Conservation (phyloP, 495 filamentous ascomycete genomes). For the Trichoderma parareesei region DNA sequence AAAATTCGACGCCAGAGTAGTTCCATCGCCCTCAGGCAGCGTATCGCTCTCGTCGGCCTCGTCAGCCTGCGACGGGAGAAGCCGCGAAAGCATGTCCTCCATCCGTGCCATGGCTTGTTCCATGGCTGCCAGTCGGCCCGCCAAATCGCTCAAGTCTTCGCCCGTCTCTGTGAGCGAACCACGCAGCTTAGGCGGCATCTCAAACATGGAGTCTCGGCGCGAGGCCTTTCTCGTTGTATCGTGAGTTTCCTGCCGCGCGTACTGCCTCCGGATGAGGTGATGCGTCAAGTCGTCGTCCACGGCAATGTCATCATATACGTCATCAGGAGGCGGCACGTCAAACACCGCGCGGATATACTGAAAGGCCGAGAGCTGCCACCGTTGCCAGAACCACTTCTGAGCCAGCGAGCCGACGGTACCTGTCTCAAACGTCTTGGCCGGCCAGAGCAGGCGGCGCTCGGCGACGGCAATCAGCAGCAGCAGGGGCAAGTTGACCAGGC, state of each 20-base stretch:
- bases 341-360: conserved; percentile 62
- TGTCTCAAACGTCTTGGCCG: conserved; percentile 13
- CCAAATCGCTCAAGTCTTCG: conserved; percentile 27
- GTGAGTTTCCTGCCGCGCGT: conserved; percentile 26
- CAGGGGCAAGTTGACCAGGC: conserved; percentile 56
- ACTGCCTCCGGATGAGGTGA: conserved; percentile 41
- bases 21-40: background rate
- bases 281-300: conserved; percentile 45
- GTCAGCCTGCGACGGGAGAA: conserved; percentile 16
- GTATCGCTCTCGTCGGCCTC: conserved; percentile 1
- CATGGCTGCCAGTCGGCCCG: conserved; percentile 27
- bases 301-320: conserved; percentile 44
- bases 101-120: conserved; percentile 32
- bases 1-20: conserved; percentile 1
- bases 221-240: conserved; percentile 18
- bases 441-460: conserved; percentile 46
- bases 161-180: conserved; percentile 28
- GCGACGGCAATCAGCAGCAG: conserved; percentile 51
- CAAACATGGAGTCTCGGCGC: conserved; percentile 40
- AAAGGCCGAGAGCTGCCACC: conserved; percentile 47
- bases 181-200: conserved; percentile 29
- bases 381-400: conserved; percentile 34
- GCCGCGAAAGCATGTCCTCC: conserved; percentile 26
- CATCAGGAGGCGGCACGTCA: conserved; percentile 55
- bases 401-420: conserved; percentile 15